Evolutionary conservation across 495 filamentous ascomycete genomes (phyloP), one percentile per base, ranked within the genome.

Genomic region (Penicillium maclennaniae): DNA sequence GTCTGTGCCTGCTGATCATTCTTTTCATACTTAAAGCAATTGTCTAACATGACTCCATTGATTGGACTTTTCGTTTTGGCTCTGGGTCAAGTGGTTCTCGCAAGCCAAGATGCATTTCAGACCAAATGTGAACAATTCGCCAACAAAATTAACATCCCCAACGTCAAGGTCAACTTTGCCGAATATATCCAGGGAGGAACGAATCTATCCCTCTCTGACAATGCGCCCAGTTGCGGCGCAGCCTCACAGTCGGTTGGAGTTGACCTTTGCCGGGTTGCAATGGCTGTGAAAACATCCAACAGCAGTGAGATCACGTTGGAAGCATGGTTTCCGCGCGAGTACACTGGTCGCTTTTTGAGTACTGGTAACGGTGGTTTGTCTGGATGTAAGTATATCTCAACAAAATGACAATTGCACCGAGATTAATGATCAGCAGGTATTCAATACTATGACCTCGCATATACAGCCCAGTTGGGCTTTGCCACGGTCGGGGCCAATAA

Each of bases 311-410:
- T 85, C 38, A 77, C 69, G 3, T 65, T 83, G 38, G 81, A 85
- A 61, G 68, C 78, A 15, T 87, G 81, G 81, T 67, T 87, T 20
- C 84, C 83, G 26, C 40, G 68, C 6, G 56, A 74, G 12, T 84
- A 76, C 56, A 72, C 67, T 25, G 75, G 77, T 7, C 72, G 79
- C 6, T 79, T 83, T 55, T 42, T 83, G 39, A 70, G 72, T 9
- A 83, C 81, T 0, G 82, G 82, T 3, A 83, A 83, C 54, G 79
- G 80, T 6, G 82, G 81, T 21, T 69, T 80, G 25, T 73, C 71
- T 49, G 80, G 81, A 9, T 83, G 81, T 72, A 71, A 62, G 75
- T 60, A 0, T 39, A 8, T 3, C 42, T 38, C 6, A 1, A 14
- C 5, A 17, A 1, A 23, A 34, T 4, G 10, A 4, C 17, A 3